Percentiles rank a stretch among this genome's conserved stretches.
These are phyloP conservation scores for Fusarium setosum DNA, from an alignment of 2,329 filamentous ascomycete genomes.

Conservation along the genomic window DNA sequence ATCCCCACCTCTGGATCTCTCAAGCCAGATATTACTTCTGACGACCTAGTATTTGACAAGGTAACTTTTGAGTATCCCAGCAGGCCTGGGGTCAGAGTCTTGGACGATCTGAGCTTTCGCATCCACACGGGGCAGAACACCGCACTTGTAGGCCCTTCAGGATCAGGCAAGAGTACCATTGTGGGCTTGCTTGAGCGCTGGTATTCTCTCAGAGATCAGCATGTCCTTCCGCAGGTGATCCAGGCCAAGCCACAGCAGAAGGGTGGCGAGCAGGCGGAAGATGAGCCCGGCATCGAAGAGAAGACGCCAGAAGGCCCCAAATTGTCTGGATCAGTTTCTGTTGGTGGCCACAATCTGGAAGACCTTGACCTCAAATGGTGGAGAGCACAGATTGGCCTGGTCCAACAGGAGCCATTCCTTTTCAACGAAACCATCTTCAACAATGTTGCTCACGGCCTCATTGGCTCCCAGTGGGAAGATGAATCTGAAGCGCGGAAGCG, in stretches of 20 bases:
- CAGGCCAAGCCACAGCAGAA: not conserved
- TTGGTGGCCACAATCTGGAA: conserved; percentile 15
- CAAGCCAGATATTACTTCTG: conserved; percentile 36
- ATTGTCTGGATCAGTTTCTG: conserved; percentile 8
- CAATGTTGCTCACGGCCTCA: conserved; percentile 60
- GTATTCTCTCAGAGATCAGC: conserved; percentile 57
- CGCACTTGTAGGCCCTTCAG: conserved; percentile 76
- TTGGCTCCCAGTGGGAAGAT: conserved; percentile 51
- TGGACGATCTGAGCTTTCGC: conserved; percentile 61
- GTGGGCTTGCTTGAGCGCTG: conserved; percentile 60
- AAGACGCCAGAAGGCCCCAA: not conserved
- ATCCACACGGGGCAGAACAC: conserved; percentile 71
- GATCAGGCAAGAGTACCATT: conserved; percentile 74
- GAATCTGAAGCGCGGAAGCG: conserved; percentile 52
- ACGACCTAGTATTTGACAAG: conserved; percentile 59
- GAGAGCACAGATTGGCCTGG: conserved; percentile 47
- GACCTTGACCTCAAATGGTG: conserved; percentile 36
- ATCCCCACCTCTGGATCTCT: conserved; percentile 31
- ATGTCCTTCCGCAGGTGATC: conserved; percentile 20
- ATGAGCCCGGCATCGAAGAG: not conserved
- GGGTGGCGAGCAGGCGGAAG: not conserved
- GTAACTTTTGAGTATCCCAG: conserved; percentile 38
- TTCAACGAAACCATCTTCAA: conserved; percentile 61
- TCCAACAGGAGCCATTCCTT: conserved; percentile 67
- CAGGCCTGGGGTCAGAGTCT: conserved; percentile 28